Conservation (phyloP, 2,329 filamentous ascomycete species). For the Fusarium armeniacum region DNA sequence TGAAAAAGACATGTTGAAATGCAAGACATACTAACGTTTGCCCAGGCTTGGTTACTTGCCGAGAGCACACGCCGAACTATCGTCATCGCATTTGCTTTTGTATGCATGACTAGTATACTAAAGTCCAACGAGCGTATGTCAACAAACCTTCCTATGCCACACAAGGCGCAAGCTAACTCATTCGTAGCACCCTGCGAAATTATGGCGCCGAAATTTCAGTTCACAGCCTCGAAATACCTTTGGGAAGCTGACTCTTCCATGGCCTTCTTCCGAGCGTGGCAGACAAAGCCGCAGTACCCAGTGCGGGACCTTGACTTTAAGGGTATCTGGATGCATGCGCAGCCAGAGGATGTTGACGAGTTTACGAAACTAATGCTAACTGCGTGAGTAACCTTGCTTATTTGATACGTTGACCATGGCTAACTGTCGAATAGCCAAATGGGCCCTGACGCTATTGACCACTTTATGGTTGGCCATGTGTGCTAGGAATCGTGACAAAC, state of each 20-base stretch:
- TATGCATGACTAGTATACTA: slow-evolving; percentile 55
- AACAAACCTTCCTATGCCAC: background rate
- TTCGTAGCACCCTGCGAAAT: slow-evolving; percentile 35
- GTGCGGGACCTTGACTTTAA: slow-evolving; percentile 55
- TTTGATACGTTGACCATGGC: background rate
- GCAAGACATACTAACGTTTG: slow-evolving; percentile 1
- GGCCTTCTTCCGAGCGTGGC: slow-evolving; percentile 61
- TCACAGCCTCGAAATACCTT: slow-evolving; percentile 59
- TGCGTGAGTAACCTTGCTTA: slow-evolving; percentile 50
- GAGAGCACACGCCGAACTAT: slow-evolving; percentile 59
- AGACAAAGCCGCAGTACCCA: slow-evolving; percentile 57
- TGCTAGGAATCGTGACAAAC: slow-evolving; percentile 26
- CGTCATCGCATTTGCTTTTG: slow-evolving; percentile 53
- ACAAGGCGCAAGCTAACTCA: slow-evolving; percentile 10
- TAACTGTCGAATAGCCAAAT: slow-evolving; percentile 50
- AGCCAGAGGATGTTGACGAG: slow-evolving; percentile 57
- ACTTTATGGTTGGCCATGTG: slow-evolving; percentile 54
- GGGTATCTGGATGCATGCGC: slow-evolving; percentile 56
- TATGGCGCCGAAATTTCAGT: slow-evolving; percentile 38
- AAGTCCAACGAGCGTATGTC: slow-evolving; percentile 53
- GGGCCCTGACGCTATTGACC: slow-evolving; percentile 55
- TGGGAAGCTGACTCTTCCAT: slow-evolving; percentile 60
- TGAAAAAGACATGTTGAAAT: background rate
- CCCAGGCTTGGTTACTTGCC: slow-evolving; percentile 58
- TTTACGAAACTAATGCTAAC: slow-evolving; percentile 58